Conservation (phyloP, 2,329 filamentous ascomycete genomes). For the Chaetomium strumarium region DNA sequence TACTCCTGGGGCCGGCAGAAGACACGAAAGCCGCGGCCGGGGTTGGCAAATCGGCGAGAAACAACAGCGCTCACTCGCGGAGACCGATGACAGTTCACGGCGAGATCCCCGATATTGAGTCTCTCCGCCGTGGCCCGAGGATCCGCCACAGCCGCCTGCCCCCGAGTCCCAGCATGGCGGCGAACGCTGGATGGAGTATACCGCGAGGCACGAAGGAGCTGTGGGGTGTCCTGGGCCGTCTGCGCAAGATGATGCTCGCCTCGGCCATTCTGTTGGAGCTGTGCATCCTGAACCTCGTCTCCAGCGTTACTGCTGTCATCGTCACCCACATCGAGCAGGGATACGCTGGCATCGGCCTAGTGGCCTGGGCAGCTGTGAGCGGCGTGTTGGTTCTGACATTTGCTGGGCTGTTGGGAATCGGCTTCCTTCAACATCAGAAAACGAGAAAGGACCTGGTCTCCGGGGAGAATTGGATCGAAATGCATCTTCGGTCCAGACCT, state of each 20-base stretch:
- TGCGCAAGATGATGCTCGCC: slow-evolving; percentile 6
- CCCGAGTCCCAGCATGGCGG: slow-evolving; percentile 35
- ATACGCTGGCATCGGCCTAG: not conserved
- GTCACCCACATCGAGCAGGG: not conserved
- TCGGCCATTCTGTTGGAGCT: slow-evolving; percentile 9
- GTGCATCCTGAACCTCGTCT: slow-evolving; percentile 11
- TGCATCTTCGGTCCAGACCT: slow-evolving; percentile 14
- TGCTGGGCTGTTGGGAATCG: slow-evolving; percentile 1
- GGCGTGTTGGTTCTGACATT: slow-evolving; percentile 9
- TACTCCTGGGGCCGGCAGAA: not conserved
- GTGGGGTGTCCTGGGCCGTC: slow-evolving; percentile 12
- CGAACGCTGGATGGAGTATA: slow-evolving; percentile 6
- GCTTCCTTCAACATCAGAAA: slow-evolving; percentile 9
- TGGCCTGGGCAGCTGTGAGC: slow-evolving; percentile 14
- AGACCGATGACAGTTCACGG: not conserved
- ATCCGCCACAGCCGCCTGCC: slow-evolving; percentile 22
- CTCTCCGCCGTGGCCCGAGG: slow-evolving; percentile 18
- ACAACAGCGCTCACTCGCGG: not conserved
- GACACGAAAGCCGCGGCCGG: slow-evolving; percentile 29
- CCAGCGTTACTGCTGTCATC: slow-evolving; percentile 16
- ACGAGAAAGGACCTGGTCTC: slow-evolving; percentile 2
- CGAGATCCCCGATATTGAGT: slow-evolving; percentile 31
- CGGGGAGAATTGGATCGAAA: slow-evolving; percentile 19
- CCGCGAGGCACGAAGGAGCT: slow-evolving; percentile 5
- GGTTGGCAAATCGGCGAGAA: not conserved